Evolutionary conservation across 1,284 basidiomycete genomes (phyloP).

Genomic region (Fomes fomentarius): DNA sequence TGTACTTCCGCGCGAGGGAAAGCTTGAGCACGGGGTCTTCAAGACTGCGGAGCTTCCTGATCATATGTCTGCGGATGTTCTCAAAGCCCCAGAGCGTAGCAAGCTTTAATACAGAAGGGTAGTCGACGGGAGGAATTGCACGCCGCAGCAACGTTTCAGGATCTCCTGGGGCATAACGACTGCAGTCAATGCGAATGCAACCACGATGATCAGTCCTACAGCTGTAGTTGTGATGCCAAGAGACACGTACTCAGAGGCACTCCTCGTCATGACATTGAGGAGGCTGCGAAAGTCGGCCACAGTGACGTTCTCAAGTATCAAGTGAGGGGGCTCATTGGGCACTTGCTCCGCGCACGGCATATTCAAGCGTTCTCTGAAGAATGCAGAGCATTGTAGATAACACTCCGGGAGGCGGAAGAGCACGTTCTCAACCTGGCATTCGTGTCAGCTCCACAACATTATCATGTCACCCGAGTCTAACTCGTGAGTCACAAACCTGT

Average conservation of each 20-base stretch:
- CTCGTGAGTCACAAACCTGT: background rate
- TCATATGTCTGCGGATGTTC: no score
- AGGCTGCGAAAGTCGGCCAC: background rate
- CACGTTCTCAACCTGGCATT: background rate
- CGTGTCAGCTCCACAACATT: background rate
- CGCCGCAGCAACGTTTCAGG: no score
- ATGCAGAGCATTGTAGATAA: background rate
- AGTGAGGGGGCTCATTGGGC: background rate
- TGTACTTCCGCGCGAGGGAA: no score
- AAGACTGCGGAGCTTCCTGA: no score
- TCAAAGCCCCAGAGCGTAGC: no score
- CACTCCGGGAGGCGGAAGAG: background rate
- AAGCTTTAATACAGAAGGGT: no score
- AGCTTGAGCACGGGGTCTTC: no score
- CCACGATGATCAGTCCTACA: no score
- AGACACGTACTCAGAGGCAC: background rate
- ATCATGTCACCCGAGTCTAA: background rate
- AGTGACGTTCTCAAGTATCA: background rate
- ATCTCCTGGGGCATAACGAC: no score
- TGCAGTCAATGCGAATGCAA: no score
- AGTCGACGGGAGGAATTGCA: no score
- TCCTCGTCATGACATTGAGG: background rate
- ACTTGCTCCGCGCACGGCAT: background rate
- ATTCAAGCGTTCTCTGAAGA: background rate
- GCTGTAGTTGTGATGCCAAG: background rate